These are phyloP conservation scores for Tricholoma matsutake DNA, from an alignment of 768 basidiomycete genomes.

Conservation along the genomic window DNA sequence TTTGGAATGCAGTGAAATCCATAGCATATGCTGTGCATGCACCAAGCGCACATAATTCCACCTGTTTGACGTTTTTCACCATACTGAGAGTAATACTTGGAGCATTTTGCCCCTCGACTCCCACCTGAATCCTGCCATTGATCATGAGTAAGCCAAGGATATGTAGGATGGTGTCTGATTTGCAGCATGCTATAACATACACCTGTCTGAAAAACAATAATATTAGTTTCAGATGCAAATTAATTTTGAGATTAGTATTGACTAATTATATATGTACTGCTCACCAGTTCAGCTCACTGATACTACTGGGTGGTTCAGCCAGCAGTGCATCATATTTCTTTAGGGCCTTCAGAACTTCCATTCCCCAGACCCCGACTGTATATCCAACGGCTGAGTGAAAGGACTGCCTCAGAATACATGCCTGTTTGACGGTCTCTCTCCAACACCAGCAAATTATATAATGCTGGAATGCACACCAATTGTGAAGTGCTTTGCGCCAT, in stretches of 20 bases:
- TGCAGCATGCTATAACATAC: slow-evolving; percentile 1
- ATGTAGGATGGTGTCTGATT: neutral
- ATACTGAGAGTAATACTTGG: slow-evolving; percentile 1
- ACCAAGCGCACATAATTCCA: slow-evolving; percentile 17
- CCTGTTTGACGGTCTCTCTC: neutral
- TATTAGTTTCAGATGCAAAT: no score
- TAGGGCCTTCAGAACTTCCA: neutral
- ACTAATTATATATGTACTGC: neutral
- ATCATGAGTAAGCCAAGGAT: slow-evolving; percentile 3
- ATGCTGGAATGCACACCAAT: neutral
- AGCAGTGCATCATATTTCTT: neutral
- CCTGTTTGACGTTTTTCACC: slow-evolving; percentile 9
- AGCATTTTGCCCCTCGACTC: slow-evolving; percentile 1
- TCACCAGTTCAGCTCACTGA: neutral
- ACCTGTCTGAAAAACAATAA: slow-evolving; percentile 3
- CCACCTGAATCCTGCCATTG: neutral
- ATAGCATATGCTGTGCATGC: slow-evolving; percentile 21
- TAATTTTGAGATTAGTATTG: neutral
- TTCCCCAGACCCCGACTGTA: neutral
- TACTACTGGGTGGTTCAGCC: neutral
- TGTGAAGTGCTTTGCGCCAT: neutral
- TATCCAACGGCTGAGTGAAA: neutral
- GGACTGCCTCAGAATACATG: neutral
- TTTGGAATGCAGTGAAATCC: slow-evolving; percentile 20
- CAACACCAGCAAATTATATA: neutral